These are phyloP conservation scores for Wickerhamomyces hampshirensis DNA, from an alignment of 805 yeast species.

Conservation along the genomic window DNA sequence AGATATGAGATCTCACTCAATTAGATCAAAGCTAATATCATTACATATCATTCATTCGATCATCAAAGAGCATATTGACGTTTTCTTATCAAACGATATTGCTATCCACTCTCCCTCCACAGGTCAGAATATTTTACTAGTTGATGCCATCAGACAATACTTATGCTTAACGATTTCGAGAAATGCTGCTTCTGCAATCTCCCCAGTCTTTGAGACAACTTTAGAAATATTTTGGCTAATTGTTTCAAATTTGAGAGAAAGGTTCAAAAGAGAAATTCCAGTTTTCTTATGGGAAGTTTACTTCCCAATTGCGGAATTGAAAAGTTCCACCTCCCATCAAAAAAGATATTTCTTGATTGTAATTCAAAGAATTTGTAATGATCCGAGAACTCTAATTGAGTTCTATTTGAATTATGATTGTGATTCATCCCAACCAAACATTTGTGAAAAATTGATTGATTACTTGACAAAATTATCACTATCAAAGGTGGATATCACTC, in stretches of 20 bases:
- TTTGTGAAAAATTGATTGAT: constrained; percentile 79
- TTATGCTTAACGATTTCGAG: constrained; percentile 77
- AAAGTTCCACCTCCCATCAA: constrained; percentile 88
- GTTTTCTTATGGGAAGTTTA: constrained; percentile 91
- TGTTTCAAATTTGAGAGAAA: constrained; percentile 75
- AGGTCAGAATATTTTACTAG: constrained; percentile 55
- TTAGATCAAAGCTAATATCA: constrained; percentile 85
- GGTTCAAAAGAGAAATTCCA: constrained; percentile 89
- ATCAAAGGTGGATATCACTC: constrained; percentile 65
- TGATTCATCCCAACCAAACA: constrained; percentile 72
- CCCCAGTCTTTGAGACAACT: constrained; percentile 88
- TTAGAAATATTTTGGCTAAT: constrained; percentile 92
- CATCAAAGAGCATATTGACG: constrained; percentile 76
- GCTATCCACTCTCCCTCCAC: constrained; percentile 46
- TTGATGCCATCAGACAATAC: constrained; percentile 80
- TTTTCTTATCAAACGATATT: constrained; percentile 60
- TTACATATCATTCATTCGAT: constrained; percentile 84
- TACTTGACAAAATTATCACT: constrained; percentile 65
- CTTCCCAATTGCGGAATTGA: constrained; percentile 90
- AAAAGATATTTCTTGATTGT: constrained; percentile 79
- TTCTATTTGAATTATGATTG: constrained; percentile 94
- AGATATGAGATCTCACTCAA: constrained; percentile 87
- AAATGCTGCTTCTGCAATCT: constrained; percentile 87
- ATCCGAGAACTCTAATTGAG: constrained; percentile 88
- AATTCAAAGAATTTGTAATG: constrained; percentile 78